phyloP scores from a whole-genome alignment of 1,139 yeast genomes.

The Debaryomyces singareniensis region DNA sequence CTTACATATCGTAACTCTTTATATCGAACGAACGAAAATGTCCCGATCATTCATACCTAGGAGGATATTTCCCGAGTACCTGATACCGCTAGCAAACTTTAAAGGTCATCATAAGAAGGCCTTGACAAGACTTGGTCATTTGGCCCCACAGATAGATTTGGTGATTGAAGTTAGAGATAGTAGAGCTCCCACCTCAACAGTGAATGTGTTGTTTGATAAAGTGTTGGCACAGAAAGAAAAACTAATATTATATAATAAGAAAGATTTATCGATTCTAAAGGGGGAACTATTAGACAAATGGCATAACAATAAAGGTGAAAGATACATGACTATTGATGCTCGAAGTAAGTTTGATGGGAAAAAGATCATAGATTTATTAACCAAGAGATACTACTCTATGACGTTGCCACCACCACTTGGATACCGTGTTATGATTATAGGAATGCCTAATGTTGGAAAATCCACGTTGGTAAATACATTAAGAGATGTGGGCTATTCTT shows the following conservation, averaged over 20 bases:
- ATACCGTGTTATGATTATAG: conserved; percentile 66
- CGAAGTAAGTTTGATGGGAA: conserved; percentile 46
- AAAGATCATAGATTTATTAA: conserved; percentile 44
- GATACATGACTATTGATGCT: conserved; percentile 57
- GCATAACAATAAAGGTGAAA: conserved; percentile 47
- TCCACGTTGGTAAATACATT: conserved; percentile 80
- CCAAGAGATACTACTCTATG: conserved; percentile 36
- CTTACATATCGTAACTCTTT: background rate
- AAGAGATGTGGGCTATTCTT: conserved; percentile 47
- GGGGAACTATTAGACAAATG: conserved; percentile 37
- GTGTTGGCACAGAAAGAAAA: conserved; percentile 55
- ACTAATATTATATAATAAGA: conserved; percentile 63
- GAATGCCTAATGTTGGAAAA: conserved; percentile 98
- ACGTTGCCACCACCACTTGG: conserved; percentile 80
- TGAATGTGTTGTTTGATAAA: conserved; percentile 74
- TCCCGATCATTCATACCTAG: conserved; percentile 41
- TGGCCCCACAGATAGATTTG: conserved; percentile 77
- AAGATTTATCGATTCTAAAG: conserved; percentile 41
- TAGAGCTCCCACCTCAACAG: conserved; percentile 80
- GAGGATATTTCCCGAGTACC: conserved; percentile 57
- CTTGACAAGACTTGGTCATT: conserved; percentile 56
- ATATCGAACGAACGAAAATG: background rate
- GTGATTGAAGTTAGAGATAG: conserved; percentile 82
- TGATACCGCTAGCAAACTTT: conserved; percentile 68
- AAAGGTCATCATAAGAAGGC: conserved; percentile 92